Evolutionary conservation across 495 filamentous ascomycete genomes (phyloP).

Genomic region (Jackrogersella multiformis): DNA sequence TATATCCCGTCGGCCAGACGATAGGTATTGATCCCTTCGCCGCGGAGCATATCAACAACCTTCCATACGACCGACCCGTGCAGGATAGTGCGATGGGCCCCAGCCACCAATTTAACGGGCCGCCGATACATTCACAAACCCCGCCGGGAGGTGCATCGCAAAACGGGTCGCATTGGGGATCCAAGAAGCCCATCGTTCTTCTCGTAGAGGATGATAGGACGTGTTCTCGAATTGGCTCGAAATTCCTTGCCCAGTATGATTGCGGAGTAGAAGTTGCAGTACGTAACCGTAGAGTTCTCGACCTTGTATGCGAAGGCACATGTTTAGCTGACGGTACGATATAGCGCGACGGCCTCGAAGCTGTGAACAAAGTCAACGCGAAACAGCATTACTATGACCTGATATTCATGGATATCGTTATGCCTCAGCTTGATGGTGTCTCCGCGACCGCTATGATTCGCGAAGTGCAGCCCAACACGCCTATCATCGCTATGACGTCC

Average conservation of each 20-base stretch:
- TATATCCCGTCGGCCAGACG: conserved; percentile 89
- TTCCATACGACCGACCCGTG: conserved; percentile 76
- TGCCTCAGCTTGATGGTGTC: conserved; percentile 95
- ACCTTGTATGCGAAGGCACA: conserved; percentile 1
- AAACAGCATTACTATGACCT: conserved; percentile 83
- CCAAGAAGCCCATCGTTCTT: conserved; percentile 82
- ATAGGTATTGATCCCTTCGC: conserved; percentile 96
- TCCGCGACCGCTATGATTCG: conserved; percentile 94
- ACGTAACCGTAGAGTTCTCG: conserved; percentile 55
- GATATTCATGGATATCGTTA: conserved; percentile 99
- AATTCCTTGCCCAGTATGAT: conserved; percentile 88
- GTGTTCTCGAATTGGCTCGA: conserved; percentile 91
- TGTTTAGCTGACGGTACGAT: conserved; percentile 44
- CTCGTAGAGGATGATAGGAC: conserved; percentile 96
- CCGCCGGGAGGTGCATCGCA: conserved; percentile 44
- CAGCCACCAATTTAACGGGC: conserved; percentile 38
- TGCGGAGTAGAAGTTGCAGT: conserved; percentile 93
- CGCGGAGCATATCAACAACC: conserved; percentile 91
- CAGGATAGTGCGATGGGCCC: conserved; percentile 41
- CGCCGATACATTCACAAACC: conserved; percentile 41
- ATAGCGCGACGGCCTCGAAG: conserved; percentile 89
- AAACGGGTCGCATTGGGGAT: conserved; percentile 66
- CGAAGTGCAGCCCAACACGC: conserved; percentile 81
- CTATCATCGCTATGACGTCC: conserved; percentile 98
- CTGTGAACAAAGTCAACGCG: conserved; percentile 88